Conservation (phyloP, 2,329 filamentous ascomycete genomes). For the Leptographium flavum region DNA sequence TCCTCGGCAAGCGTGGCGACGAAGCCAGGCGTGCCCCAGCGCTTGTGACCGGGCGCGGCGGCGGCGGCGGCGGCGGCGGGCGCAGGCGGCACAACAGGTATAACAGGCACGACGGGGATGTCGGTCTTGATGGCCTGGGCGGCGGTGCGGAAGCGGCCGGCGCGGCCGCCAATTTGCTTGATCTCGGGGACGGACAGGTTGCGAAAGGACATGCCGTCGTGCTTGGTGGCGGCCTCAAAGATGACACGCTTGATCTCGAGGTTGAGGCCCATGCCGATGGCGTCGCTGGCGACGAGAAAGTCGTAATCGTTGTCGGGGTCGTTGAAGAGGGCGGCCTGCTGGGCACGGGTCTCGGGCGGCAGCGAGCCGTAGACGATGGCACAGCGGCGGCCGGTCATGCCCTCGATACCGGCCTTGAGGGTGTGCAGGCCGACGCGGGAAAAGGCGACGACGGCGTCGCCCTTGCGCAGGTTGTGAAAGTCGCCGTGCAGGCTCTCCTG, state of each 20-base stretch:
- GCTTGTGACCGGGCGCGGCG: background rate
- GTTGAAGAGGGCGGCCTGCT: slow-evolving; percentile 88
- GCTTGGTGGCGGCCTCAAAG: slow-evolving; percentile 67
- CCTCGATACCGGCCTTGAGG: slow-evolving; percentile 66
- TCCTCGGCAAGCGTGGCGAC: slow-evolving; percentile 65
- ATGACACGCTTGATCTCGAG: slow-evolving; percentile 82
- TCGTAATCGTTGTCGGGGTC: slow-evolving; percentile 93
- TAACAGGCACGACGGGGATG: no score
- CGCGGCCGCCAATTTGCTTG: slow-evolving; percentile 89
- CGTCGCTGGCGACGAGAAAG: slow-evolving; percentile 62
- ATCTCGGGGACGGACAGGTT: slow-evolving; percentile 60
- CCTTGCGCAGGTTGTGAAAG: slow-evolving; percentile 60
- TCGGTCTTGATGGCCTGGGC: slow-evolving; percentile 30
- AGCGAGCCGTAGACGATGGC: slow-evolving; percentile 88
- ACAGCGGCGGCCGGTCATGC: slow-evolving; percentile 60
- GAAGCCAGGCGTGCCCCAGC: slow-evolving; percentile 35
- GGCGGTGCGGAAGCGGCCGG: slow-evolving; percentile 71
- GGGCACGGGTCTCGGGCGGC: slow-evolving; percentile 81
- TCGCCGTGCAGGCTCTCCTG: slow-evolving; percentile 46
- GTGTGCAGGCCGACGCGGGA: slow-evolving; percentile 69
- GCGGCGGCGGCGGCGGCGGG: background rate
- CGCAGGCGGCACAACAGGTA: background rate
- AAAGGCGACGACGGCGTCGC: slow-evolving; percentile 82
- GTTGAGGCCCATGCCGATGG: slow-evolving; percentile 95
- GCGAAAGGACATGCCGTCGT: slow-evolving; percentile 42